Base-by-base conservation (phyloP, 345 rosid species). In the Turnera subulata region DNA sequence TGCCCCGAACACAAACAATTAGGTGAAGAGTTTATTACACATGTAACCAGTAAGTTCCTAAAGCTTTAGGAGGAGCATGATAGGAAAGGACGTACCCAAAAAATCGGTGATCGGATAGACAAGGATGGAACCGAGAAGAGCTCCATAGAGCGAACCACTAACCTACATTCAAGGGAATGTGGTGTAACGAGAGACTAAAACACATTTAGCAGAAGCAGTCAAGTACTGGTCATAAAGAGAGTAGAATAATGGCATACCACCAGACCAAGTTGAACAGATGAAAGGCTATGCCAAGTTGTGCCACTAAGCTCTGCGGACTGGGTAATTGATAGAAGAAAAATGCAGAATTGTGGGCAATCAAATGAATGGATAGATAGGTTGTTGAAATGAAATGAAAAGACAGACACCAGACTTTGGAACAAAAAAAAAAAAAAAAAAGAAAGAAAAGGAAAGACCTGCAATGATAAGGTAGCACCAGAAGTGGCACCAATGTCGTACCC, bases 401-500 rank as follows among this genome's bases (percentile, higher is more conserved):
- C 5, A 42, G 4, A 15, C n/a, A 42, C 14, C 14, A 42, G 0
- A 1, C 4, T 5, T 8, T 11, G n/a, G 45, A 37, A 13, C 13
- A 37, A 7, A 37, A 37, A 13, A 37, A 37, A 2, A 7, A 35
- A 35, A 35, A 11, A 35, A 35, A 6, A 37, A 37, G 40, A 7
- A 24, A 54, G 29, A 35, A 19, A 43, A 61, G 35, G 24, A 50
- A 55, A 58, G 56, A 84, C 94, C 99, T 93, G 95, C 71, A 89
- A 68, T 14, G 96, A 89, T 75, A 93, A 50, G 25, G 97, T 58
- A 57, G 97, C 97, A 50, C 99, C 97, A 11, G 96, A 89, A 35
- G 96, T 93, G 45, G 99, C 98, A 53, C 97, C 98, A 67, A 92
- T 92, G 74, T 92, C 98, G 71, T 92, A 89, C 18, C 98, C 98